Base-by-base conservation (phyloP, 768 basidiomycete species). In the Cyathus striatus region DNA sequence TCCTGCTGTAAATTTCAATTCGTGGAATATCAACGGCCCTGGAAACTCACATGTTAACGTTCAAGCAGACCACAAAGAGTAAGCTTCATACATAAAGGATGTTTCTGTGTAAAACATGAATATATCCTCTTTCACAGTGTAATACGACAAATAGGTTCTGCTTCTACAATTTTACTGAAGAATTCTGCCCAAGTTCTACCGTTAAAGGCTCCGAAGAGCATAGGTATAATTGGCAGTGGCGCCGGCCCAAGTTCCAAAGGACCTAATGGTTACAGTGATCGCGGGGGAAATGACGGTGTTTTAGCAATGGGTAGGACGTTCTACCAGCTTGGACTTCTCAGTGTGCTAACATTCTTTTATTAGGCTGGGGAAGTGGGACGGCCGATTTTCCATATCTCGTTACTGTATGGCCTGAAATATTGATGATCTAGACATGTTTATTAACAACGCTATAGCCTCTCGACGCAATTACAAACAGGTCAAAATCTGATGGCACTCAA, bases 141-240 rank as follows among this genome's bases (percentile, higher is more conserved):
- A 22, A 78, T 85, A 33, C 72, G 78, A 5, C 57, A 69, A 27
- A 78, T 85, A 33, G 83, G 75, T 27, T 77, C 76, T 2, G 77
- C 81, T 0, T 78, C 78, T 6, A 79, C 76, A 1, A 75, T 84
- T 13, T 63, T 85, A 25, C 63, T 86, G 34, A 86, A 84, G 59
- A 85, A 85, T 52, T 56, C 50, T 4, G 63, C 68, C 30, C 58
- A 59, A 37, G 60, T 62, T 14, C 56, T 80, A 38, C 69, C 83
- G 45, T 49, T 80, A 43, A 61, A 69, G 40, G 56, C 64, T 33
- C 69, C 73, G 2, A 65, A 64, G 52, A 61, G 68, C 4, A 72
- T 85, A 27, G 78, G 65, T 0, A 60, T 86, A 16, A 68, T 84
- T 38, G 84, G 84, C 4, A 72, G 62, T 47, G 81, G 77, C 26